Evolutionary conservation across 805 yeast species (phyloP).

Genomic region (Blastobotrys chiropterorum): DNA sequence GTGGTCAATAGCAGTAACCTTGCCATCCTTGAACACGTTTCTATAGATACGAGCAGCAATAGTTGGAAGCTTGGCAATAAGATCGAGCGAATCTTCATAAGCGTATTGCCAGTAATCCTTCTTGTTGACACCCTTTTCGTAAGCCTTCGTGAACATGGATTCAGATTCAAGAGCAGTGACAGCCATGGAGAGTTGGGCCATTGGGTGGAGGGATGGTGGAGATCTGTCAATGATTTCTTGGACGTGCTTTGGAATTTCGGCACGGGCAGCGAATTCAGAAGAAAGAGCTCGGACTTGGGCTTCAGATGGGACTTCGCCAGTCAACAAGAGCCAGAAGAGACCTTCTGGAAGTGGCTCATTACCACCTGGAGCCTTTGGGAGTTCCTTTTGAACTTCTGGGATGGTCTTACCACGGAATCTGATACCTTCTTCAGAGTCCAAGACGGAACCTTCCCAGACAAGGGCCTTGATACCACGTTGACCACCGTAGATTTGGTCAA

Average conservation of each 20-base stretch:
- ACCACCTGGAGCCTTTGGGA: conserved; percentile 71
- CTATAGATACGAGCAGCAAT: conserved; percentile 71
- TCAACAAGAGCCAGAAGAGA: conserved; percentile 70
- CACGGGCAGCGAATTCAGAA: conserved; percentile 57
- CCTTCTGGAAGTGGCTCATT: conserved; percentile 57
- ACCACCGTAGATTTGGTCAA: conserved; percentile 86
- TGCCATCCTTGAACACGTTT: conserved; percentile 51
- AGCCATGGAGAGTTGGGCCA: conserved; percentile 77
- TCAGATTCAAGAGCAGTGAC: conserved; percentile 67
- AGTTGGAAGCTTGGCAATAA: conserved; percentile 68
- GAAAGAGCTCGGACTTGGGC: conserved; percentile 52
- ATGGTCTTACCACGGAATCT: conserved; percentile 81
- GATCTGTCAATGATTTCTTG: conserved; percentile 53
- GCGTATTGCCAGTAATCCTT: conserved; percentile 69
- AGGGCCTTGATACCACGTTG: conserved; percentile 83
- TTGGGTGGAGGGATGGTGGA: conserved; percentile 70
- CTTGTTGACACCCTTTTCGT: conserved; percentile 64
- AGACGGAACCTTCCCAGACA: conserved; percentile 84
- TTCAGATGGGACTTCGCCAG: conserved; percentile 63
- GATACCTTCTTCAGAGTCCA: conserved; percentile 81
- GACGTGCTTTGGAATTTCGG: conserved; percentile 59
- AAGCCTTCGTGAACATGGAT: conserved; percentile 64
- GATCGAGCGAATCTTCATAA: conserved; percentile 62
- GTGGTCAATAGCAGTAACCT: conserved; percentile 46
- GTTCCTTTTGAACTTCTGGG: conserved; percentile 66